These are phyloP conservation scores for Colletotrichum limetticola DNA, from an alignment of 2,329 filamentous ascomycete genomes.

Conservation along the genomic window DNA sequence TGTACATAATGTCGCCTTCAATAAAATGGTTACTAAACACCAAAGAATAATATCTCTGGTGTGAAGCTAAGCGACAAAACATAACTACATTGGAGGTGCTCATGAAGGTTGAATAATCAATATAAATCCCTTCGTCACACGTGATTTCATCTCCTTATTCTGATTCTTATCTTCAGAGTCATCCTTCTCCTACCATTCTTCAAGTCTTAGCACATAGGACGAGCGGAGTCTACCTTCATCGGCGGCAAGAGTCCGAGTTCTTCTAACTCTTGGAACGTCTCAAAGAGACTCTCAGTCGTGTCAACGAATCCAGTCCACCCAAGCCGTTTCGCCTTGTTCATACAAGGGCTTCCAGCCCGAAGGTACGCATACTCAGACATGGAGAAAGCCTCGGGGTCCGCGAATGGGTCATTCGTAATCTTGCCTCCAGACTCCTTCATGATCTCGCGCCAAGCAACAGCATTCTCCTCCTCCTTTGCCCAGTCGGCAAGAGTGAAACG, in stretches of 20 bases:
- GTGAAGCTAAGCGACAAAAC: no score
- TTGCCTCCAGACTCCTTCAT: background rate
- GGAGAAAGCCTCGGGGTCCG: background rate
- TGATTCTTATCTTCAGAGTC: no score
- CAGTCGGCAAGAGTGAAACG: background rate
- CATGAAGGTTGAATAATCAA: no score
- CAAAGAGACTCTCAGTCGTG: conserved; percentile 19
- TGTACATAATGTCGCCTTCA: no score
- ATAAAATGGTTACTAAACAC: no score
- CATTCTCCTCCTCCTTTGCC: background rate
- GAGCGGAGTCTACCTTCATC: conserved; percentile 12
- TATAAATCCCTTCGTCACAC: no score
- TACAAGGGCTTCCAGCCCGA: background rate
- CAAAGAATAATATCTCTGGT: no score
- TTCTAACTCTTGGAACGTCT: conserved; percentile 9
- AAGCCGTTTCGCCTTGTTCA: conserved; percentile 10
- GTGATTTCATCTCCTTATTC: no score
- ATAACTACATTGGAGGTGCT: no score
- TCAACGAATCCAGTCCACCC: conserved; percentile 16
- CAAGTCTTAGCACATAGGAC: background rate
- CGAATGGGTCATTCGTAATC: conserved; percentile 2
- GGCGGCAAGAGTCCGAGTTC: conserved; percentile 8
- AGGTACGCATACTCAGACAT: background rate
- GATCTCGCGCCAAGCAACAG: background rate
- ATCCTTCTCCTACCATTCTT: no score